Percentiles rank a stretch among this genome's conserved stretches.
Conservation (phyloP, 148 eudicot species). For the Camellia sinensis region DNA sequence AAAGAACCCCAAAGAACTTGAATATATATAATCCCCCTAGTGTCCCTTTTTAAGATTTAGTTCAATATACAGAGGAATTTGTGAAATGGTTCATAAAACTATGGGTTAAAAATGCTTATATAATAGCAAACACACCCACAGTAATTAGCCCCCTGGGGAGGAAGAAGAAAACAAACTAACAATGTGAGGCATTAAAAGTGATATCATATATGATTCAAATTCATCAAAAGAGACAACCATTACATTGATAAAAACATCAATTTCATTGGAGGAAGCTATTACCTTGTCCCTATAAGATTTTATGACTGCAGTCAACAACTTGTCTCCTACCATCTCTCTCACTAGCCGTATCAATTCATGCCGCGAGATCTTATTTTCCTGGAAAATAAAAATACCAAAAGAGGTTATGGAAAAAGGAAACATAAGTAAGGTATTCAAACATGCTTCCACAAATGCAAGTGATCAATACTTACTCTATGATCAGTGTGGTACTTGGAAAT, state of each 20-base stretch:
- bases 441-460: not conserved
- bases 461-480: conserved; percentile 32
- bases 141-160: no score
- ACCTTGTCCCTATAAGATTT: conserved; percentile 41
- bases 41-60: not conserved
- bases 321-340: conserved; percentile 47
- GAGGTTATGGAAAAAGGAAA: not conserved
- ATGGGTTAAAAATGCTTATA: not conserved
- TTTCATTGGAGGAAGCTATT: not conserved
- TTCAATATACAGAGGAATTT: not conserved
- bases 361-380: conserved; percentile 58
- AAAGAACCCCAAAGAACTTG: not conserved
- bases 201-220: not conserved
- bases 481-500: conserved; percentile 33
- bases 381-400: conserved; percentile 10
- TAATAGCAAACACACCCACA: not conserved
- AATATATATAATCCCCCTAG: not conserved
- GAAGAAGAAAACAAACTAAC: not conserved
- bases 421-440: not conserved
- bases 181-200: not conserved
- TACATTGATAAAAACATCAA: not conserved
- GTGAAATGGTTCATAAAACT: not conserved
- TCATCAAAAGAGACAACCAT: not conserved
- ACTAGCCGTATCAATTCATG: conserved; percentile 38
- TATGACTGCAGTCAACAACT: conserved; percentile 39